phyloP scores from a whole-genome alignment of 768 basidiomycete genomes.

The Tylopilus cervinicoccineus region DNA sequence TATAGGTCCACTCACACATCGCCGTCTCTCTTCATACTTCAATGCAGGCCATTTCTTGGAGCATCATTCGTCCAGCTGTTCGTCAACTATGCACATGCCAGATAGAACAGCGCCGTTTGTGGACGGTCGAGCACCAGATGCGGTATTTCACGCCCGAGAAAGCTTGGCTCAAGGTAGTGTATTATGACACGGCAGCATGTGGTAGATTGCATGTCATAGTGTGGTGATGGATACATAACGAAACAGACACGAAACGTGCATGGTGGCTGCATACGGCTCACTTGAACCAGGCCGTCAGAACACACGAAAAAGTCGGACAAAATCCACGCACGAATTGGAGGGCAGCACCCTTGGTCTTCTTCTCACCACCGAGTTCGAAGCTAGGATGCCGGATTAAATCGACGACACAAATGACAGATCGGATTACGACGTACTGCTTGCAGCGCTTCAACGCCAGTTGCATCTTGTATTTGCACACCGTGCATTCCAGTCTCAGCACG shows the following conservation, averaged over 20 bases:
- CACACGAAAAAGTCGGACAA: not conserved
- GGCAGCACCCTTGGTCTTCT: slow-evolving; percentile 98
- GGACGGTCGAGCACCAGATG: not conserved
- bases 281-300: slow-evolving; percentile 13
- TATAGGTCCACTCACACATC: too few relatives aligned
- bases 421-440: slow-evolving; percentile 78
- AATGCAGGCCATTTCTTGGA: too few relatives aligned
- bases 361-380: slow-evolving; percentile 99
- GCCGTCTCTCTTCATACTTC: too few relatives aligned
- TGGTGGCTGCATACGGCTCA: slow-evolving; percentile 18
- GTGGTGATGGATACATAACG: slow-evolving; percentile 23
- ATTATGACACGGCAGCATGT: slow-evolving; percentile 13
- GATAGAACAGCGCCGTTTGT: too few relatives aligned
- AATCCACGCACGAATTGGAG: slow-evolving; percentile 78
- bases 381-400: slow-evolving; percentile 34
- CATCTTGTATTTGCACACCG: slow-evolving; percentile 98
- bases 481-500: slow-evolving; percentile 96
- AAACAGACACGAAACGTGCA: slow-evolving; percentile 14
- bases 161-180: not conserved
- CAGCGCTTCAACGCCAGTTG: slow-evolving; percentile 94
- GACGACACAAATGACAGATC: not conserved
- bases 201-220: slow-evolving; percentile 27
- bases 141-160: not conserved
- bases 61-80: too few relatives aligned
- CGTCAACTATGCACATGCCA: too few relatives aligned